phyloP scores from a whole-genome alignment of 257 asterid species.

The Jacaranda mimosifolia region DNA sequence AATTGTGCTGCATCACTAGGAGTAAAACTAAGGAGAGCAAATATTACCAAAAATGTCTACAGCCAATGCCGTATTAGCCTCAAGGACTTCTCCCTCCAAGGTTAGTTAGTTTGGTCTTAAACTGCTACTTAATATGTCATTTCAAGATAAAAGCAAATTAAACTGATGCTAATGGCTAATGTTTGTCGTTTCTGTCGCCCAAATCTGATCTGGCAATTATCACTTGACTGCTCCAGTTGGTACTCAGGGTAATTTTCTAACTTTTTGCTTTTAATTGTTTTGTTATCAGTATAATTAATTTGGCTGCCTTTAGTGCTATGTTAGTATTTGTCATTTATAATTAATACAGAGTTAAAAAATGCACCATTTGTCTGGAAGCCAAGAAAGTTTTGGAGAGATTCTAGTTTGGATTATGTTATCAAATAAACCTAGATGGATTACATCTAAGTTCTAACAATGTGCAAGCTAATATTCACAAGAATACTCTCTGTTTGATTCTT shows the following conservation, averaged over 20 bases:
- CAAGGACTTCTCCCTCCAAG: constrained; percentile 98
- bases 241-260: constrained; percentile 63
- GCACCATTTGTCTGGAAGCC: neutral
- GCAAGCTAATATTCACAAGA: neutral
- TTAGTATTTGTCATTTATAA: neutral
- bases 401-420: neutral
- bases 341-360: neutral
- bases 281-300: neutral
- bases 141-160: constrained; percentile 20
- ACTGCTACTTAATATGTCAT: constrained; percentile 10
- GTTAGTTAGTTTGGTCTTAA: constrained; percentile 56
- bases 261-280: neutral
- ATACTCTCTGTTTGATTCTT: neutral
- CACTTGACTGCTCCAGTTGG: constrained; percentile 65
- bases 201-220: constrained; percentile 49
- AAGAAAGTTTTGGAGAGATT: neutral
- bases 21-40: constrained; percentile 69
- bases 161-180: constrained; percentile 42
- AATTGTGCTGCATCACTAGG: constrained; percentile 96
- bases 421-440: neutral
- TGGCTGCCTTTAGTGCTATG: neutral
- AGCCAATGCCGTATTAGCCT: constrained; percentile 84
- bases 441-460: neutral
- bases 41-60: constrained; percentile 74
- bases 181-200: constrained; percentile 43